Base-by-base conservation (phyloP, 2,329 filamentous ascomycete species). In the Phaeosphaeriaceae sp. region DNA sequence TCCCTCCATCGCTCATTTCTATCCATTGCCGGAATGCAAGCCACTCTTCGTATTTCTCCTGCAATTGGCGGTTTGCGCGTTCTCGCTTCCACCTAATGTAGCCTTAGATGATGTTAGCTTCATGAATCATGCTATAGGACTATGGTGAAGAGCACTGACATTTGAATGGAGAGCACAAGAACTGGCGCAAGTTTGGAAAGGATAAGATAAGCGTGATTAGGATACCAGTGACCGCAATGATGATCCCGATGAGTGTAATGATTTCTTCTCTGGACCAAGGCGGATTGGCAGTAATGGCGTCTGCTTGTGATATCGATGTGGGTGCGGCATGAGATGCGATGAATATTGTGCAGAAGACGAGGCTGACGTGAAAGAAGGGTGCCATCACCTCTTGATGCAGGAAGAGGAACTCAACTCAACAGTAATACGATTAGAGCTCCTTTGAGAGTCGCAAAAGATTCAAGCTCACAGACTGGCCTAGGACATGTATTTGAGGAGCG, bases 11-110 rank as follows among this genome's bases (percentile, higher is more conserved):
- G 19, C 31, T 50, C 33, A 41, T 22, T 24, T 53, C 51, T 25
- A 53, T 21, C 44, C 44, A 53, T 13, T 41, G 44, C 31, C 27
- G 44, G 22, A 53, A 53, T 4, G 19, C 17, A n/a, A 41, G 7
- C 51, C 51, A 53, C 20, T 53, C 51, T 1, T 40, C 44, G 27
- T 53, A 53, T 13, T 42, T 40, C 11, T 19, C 15, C n/a, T 21
- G 10, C 24, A 53, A 17, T 19, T 27, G 27, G 21, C 11, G 9
- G 6, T 13, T 36, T 11, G 42, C 17, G 21, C 17, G 19, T 20
- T 46, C n/a, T 25, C 22, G 5, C 17, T 20, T 41, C 1, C 31
- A n/a, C n/a, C n/a, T n/a, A n/a, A n/a, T n/a, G n/a, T n/a, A n/a
- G n/a, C n/a, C n/a, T n/a, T n/a, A n/a, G n/a, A n/a, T n/a, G n/a